Conservation (phyloP, 2,329 filamentous ascomycete species). For the Fusarium sp. region DNA sequence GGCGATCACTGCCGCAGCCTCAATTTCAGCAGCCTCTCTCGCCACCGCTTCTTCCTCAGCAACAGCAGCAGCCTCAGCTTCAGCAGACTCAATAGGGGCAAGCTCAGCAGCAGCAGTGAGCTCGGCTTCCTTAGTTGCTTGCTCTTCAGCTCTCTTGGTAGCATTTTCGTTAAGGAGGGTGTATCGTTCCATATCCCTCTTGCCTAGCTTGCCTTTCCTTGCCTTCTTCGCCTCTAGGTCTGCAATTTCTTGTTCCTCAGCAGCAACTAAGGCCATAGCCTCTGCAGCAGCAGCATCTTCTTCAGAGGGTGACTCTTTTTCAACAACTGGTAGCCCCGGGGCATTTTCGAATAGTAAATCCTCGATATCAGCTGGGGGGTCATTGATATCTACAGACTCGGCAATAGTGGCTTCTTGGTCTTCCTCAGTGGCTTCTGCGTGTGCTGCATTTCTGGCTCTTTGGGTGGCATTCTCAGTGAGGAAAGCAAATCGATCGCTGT, state of each 20-base stretch:
- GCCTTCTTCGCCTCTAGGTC: slow-evolving; percentile 57
- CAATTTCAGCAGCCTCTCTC: slow-evolving; percentile 26
- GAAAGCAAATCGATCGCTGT: slow-evolving; percentile 31
- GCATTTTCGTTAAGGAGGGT: slow-evolving; percentile 47
- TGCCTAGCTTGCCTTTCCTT: slow-evolving; percentile 56
- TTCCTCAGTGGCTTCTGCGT: slow-evolving; percentile 15
- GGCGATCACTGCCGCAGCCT: slow-evolving; percentile 12
- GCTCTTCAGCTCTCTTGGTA: slow-evolving; percentile 45
- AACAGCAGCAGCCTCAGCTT: slow-evolving; percentile 21
- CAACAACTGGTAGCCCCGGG: slow-evolving; percentile 22
- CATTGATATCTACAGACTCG: slow-evolving; percentile 33
- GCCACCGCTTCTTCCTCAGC: slow-evolving; percentile 24
- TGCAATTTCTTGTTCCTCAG: slow-evolving; percentile 51
- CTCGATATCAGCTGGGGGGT: not conserved
- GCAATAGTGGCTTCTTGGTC: slow-evolving; percentile 21
- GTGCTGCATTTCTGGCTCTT: slow-evolving; percentile 32
- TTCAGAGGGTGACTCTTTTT: not conserved
- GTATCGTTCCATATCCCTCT: slow-evolving; percentile 56
- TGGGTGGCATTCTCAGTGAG: slow-evolving; percentile 28
- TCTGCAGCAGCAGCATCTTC: slow-evolving; percentile 33
- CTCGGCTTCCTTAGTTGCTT: slow-evolving; percentile 34
- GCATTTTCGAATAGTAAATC: slow-evolving; percentile 22
- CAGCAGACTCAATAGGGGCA: slow-evolving; percentile 19
- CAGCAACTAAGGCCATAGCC: slow-evolving; percentile 19
- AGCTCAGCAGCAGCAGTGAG: slow-evolving; percentile 30